phyloP scores from a whole-genome alignment of 2,329 filamentous ascomycete species.

The Apiospora pterosperma region DNA sequence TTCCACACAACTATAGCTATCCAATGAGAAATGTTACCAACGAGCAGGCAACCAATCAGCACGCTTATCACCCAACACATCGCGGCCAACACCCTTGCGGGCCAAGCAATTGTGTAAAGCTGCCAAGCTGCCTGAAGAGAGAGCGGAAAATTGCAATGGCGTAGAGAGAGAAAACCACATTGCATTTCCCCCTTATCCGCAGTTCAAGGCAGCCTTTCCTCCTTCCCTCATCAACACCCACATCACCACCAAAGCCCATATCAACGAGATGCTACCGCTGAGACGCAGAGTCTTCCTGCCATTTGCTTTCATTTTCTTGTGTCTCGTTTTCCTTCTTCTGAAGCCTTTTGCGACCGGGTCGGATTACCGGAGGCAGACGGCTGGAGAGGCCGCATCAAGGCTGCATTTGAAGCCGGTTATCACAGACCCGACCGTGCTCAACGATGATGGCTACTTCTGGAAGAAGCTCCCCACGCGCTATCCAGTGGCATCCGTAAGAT shows the following conservation, averaged over 20 bases:
- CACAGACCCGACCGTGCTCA: slow-evolving; percentile 11
- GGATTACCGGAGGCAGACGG: not conserved
- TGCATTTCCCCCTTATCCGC: not conserved
- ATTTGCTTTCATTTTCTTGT: not conserved
- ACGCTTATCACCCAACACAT: not conserved
- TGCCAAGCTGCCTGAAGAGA: no score
- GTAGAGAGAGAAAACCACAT: no score
- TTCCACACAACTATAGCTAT: not conserved
- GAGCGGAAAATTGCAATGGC: no score
- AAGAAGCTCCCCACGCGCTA: slow-evolving; percentile 18
- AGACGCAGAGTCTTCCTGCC: not conserved
- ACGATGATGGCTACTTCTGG: slow-evolving; percentile 24
- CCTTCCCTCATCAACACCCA: not conserved
- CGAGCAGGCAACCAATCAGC: not conserved
- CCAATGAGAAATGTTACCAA: not conserved
- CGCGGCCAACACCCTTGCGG: no score
- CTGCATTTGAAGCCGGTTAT: not conserved
- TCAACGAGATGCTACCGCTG: not conserved
- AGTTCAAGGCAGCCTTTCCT: not conserved
- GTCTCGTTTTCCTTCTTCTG: not conserved
- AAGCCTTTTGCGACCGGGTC: not conserved
- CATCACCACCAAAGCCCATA: not conserved
- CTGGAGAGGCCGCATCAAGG: not conserved
- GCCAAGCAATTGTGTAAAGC: no score
- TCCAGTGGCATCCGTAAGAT: slow-evolving; percentile 18